These are phyloP conservation scores for Pyrenula massariospora DNA, from an alignment of 495 filamentous ascomycete species.

Conservation along the genomic window DNA sequence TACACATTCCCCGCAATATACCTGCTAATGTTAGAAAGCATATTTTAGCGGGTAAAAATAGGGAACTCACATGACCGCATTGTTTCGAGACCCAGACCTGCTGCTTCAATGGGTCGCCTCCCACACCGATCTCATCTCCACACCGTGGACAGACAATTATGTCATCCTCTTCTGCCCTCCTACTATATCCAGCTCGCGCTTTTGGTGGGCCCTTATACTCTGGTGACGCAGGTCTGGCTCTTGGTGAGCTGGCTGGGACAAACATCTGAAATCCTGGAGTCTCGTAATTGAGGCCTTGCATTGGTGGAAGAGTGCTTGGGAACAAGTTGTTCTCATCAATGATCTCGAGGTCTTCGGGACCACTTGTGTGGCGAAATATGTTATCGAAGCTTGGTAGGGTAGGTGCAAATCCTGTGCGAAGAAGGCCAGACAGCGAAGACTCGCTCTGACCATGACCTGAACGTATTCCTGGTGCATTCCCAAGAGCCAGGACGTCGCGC, in stretches of 20 bases:
- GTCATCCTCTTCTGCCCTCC: slow-evolving; percentile 49
- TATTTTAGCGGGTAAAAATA: background rate
- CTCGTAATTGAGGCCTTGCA: background rate
- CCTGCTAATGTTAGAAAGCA: slow-evolving; percentile 24
- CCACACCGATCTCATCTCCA: slow-evolving; percentile 51
- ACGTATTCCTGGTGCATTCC: background rate
- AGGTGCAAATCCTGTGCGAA: background rate
- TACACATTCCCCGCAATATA: slow-evolving; percentile 61
- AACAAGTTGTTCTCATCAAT: background rate
- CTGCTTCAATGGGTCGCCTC: slow-evolving; percentile 43
- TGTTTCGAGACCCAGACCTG: slow-evolving; percentile 62
- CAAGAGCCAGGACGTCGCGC: background rate
- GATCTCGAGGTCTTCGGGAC: slow-evolving; percentile 17
- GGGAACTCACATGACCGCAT: slow-evolving; percentile 62
- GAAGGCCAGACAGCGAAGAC: background rate
- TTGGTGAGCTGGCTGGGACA: slow-evolving; percentile 12
- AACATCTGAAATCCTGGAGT: slow-evolving; percentile 13
- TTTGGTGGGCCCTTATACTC: slow-evolving; percentile 46
- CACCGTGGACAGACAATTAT: slow-evolving; percentile 63
- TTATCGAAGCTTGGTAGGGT: background rate
- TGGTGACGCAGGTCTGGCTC: slow-evolving; percentile 10
- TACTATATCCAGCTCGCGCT: slow-evolving; percentile 50
- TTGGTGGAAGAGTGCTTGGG: background rate
- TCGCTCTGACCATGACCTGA: background rate
- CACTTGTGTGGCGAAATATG: background rate